Evolutionary conservation across 169 alveolate species (phyloP).

Genomic region (Eimeria sp.): DNA sequence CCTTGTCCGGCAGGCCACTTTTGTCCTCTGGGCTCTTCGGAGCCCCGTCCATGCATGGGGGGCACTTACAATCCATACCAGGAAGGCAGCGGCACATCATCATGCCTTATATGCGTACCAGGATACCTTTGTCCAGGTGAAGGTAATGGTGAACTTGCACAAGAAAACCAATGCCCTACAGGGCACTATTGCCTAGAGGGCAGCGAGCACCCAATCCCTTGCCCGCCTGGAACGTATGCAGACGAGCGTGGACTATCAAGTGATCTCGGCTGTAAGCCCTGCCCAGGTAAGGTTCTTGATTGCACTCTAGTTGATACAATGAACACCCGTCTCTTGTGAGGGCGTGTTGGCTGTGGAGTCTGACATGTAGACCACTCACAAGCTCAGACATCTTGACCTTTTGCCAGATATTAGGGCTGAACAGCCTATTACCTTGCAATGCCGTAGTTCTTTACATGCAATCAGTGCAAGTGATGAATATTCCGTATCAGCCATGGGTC

Average conservation of each 20-base stretch:
- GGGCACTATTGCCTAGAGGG: conserved; percentile 76
- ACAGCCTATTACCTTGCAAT: background rate
- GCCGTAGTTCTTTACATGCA: background rate
- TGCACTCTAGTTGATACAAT: background rate
- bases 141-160: conserved; percentile 33
- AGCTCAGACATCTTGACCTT: background rate
- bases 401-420: background rate
- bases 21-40: conserved; percentile 59
- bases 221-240: conserved; percentile 72
- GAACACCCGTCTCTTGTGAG: background rate
- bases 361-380: background rate
- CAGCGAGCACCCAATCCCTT: conserved; percentile 42
- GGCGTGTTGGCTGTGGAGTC: background rate
- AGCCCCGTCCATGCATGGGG: conserved; percentile 68
- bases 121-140: conserved; percentile 60
- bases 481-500: background rate
- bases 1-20: conserved; percentile 74
- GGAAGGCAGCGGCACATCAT: conserved; percentile 51
- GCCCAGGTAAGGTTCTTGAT: background rate
- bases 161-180: conserved; percentile 65
- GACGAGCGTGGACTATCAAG: conserved; percentile 21
- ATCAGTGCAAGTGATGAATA: background rate
- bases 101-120: conserved; percentile 35
- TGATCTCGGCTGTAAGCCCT: conserved; percentile 43
- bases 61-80: conserved; percentile 62